phyloP scores from a whole-genome alignment of 345 rosid species.

The Eucalyptus urophylla region DNA sequence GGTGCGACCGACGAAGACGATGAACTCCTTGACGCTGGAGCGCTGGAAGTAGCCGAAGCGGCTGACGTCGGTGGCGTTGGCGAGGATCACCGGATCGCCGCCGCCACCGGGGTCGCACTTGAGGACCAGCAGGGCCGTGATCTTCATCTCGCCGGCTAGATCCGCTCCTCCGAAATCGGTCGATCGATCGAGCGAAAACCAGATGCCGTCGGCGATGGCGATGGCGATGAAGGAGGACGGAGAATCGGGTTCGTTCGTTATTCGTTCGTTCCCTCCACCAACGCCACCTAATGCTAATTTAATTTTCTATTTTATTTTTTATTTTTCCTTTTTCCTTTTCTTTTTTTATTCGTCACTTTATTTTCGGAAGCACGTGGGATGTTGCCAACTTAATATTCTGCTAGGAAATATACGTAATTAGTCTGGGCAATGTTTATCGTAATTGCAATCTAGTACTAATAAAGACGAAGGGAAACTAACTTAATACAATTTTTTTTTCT shows the following conservation, averaged over 20 bases:
- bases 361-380: no score
- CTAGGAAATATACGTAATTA: no score
- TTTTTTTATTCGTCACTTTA: neutral
- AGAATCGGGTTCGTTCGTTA: neutral
- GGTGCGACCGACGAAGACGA: conserved; percentile 81
- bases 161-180: neutral
- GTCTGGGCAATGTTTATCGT: no score
- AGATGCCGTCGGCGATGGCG: no score
- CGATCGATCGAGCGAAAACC: neutral
- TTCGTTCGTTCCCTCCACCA: neutral
- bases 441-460: no score
- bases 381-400: no score
- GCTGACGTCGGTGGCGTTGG: conserved; percentile 66
- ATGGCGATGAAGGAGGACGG: neutral
- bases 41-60: conserved; percentile 89
- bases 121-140: conserved; percentile 77
- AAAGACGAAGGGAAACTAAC: no score
- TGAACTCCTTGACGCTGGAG: conserved; percentile 68
- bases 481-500: no score
- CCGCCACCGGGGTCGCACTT: conserved; percentile 49
- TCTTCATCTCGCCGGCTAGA: conserved; percentile 40
- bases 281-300: neutral
- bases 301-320: neutral
- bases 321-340: rapidly evolving
- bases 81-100: conserved; percentile 51